A percentile compares a stretch with the other conserved stretches of the same genome.
Conservation (phyloP, 352 stramenopile species). For the Phytophthora cactorum region DNA sequence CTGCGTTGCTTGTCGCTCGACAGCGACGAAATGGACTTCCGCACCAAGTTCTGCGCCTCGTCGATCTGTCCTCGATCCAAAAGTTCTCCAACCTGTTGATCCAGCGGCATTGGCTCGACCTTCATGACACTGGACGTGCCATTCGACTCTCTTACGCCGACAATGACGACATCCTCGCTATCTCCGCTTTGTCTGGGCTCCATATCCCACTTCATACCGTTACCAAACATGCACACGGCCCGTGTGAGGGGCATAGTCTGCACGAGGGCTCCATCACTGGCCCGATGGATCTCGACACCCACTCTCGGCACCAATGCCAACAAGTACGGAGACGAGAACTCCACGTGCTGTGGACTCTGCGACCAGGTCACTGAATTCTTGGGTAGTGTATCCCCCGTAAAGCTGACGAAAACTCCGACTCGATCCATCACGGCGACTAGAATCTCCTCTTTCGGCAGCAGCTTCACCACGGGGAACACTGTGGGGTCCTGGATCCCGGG, state of each 20-base stretch:
- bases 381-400: constrained; percentile 78
- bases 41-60: constrained; percentile 83
- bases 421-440: constrained; percentile 83
- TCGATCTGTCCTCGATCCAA: constrained; percentile 87
- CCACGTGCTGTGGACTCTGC: constrained; percentile 70
- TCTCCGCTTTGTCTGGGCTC: constrained; percentile 76
- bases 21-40: constrained; percentile 77
- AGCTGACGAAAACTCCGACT: constrained; percentile 82
- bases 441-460: constrained; percentile 88
- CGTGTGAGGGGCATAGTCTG: constrained; percentile 73
- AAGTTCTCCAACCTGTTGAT: constrained; percentile 85
- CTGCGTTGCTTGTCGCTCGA: constrained; percentile 86
- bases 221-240: constrained; percentile 81
- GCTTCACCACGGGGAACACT: constrained; percentile 75
- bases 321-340: constrained; percentile 84
- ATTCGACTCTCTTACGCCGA: constrained; percentile 67
- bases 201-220: constrained; percentile 94
- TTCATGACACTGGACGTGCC: constrained; percentile 83
- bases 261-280: constrained; percentile 73
- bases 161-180: constrained; percentile 80
- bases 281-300: constrained; percentile 84
- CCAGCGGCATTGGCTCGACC: constrained; percentile 85
- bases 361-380: constrained; percentile 89
- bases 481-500: constrained; percentile 70
- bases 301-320: constrained; percentile 78